Evolutionary conservation across 495 filamentous ascomycete species (phyloP).

Genomic region (Hypoxylon fragiforme): DNA sequence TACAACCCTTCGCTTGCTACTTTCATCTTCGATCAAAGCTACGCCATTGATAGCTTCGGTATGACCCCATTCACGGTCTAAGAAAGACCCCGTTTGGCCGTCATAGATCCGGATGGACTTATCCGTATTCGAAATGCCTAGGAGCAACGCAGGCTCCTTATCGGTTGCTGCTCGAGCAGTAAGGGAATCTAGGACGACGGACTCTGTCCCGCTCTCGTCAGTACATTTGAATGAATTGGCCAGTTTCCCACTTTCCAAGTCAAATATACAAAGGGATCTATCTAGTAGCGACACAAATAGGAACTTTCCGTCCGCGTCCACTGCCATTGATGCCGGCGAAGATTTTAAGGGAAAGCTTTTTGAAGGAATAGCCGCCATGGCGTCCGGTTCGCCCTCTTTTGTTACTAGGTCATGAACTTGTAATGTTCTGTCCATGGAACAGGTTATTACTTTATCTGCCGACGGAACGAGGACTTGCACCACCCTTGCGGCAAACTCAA

Average conservation of each 20-base stretch:
- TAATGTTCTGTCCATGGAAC: conserved; percentile 84
- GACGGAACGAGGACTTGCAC: conserved; percentile 52
- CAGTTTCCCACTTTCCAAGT: conserved; percentile 70
- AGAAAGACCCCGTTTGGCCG: conserved; percentile 68
- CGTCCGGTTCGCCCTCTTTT: conserved; percentile 67
- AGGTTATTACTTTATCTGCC: conserved; percentile 72
- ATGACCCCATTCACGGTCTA: conserved; percentile 91
- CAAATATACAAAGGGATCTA: conserved; percentile 75
- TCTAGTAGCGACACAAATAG: conserved; percentile 79
- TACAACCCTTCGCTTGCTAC: conserved; percentile 60
- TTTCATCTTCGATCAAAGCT: conserved; percentile 65
- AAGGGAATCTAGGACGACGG: conserved; percentile 79
- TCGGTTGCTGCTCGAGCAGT: conserved; percentile 54
- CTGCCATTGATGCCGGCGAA: conserved; percentile 80
- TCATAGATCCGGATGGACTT: conserved; percentile 94
- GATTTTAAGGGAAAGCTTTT: conserved; percentile 80
- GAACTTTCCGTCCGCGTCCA: conserved; percentile 64
- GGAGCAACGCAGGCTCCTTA: conserved; percentile 57
- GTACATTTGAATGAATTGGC: conserved; percentile 75
- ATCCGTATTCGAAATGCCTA: conserved; percentile 87
- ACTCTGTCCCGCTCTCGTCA: conserved; percentile 75
- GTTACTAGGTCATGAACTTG: conserved; percentile 76
- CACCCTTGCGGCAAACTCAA: conserved; percentile 53
- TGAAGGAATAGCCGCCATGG: conserved; percentile 73
- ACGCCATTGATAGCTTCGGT: conserved; percentile 88